A percentile compares a stretch with the other conserved stretches of the same genome.
Conservation (phyloP, 768 basidiomycete genomes). For the Termitomyces sp. region DNA sequence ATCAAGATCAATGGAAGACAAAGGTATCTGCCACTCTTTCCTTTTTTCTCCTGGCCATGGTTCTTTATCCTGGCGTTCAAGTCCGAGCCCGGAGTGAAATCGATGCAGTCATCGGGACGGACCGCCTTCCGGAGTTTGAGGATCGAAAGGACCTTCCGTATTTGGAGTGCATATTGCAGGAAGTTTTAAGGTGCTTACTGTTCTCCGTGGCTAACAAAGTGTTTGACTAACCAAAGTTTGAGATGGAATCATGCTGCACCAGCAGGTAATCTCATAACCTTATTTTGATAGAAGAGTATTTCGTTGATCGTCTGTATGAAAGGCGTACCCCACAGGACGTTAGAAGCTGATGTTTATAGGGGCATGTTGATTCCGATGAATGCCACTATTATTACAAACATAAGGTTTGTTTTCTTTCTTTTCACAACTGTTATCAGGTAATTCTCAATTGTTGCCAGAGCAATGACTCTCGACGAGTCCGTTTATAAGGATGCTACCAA, state of each 20-base stretch:
- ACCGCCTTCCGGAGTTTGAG: constrained; percentile 27
- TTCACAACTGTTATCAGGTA: neutral
- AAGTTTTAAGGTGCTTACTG: constrained; percentile 12
- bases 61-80: constrained; percentile 28
- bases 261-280: constrained; percentile 10
- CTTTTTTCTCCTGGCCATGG: constrained; percentile 33
- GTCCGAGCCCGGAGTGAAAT: constrained; percentile 32
- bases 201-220: neutral
- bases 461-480: constrained; percentile 29
- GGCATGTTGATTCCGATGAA: constrained; percentile 7
- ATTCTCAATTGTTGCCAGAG: constrained; percentile 20
- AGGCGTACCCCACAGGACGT: neutral
- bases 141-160: constrained; percentile 28
- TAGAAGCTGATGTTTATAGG: neutral
- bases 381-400: constrained; percentile 31
- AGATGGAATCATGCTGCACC: constrained; percentile 18
- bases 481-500: constrained; percentile 30
- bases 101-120: constrained; percentile 27
- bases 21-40: constrained; percentile 17
- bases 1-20: neutral
- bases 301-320: neutral
- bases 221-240: neutral
- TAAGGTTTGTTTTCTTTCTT: constrained; percentile 22
- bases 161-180: constrained; percentile 25
- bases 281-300: neutral